Evolutionary conservation across 345 rosid species (phyloP).

Genomic region (Geranium rotundifolium): DNA sequence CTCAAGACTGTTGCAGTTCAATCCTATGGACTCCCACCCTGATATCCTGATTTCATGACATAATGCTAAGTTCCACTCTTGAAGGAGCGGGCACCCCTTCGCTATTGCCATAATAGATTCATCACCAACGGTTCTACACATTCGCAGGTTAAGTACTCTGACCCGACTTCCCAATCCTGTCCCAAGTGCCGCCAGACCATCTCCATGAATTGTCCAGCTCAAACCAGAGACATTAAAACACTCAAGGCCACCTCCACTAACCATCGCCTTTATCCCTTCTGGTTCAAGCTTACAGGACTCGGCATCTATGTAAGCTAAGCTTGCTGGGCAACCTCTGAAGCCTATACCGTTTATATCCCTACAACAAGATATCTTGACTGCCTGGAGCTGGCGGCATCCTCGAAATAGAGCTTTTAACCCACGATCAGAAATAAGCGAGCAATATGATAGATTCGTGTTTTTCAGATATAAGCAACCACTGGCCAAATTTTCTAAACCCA

Average conservation of each 20-base stretch:
- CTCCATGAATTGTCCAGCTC: slow-evolving; percentile 13
- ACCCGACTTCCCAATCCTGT: slow-evolving; percentile 42
- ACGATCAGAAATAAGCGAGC: slow-evolving; percentile 37
- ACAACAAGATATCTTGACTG: slow-evolving; percentile 49
- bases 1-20: slow-evolving; percentile 40
- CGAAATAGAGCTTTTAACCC: slow-evolving; percentile 35
- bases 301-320: slow-evolving; percentile 41
- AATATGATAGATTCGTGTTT: slow-evolving; percentile 45
- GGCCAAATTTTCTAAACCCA: slow-evolving; percentile 42
- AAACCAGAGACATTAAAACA: slow-evolving; percentile 34
- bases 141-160: slow-evolving; percentile 43
- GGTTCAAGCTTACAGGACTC: slow-evolving; percentile 43
- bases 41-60: slow-evolving; percentile 44
- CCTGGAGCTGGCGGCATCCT: slow-evolving; percentile 39
- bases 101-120: slow-evolving; percentile 56
- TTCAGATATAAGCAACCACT: slow-evolving; percentile 28
- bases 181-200: slow-evolving; percentile 37
- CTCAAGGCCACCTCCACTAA: slow-evolving; percentile 63
- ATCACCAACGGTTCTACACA: slow-evolving; percentile 54
- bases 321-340: slow-evolving; percentile 43
- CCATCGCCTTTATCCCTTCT: slow-evolving; percentile 40
- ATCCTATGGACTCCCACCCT: slow-evolving; percentile 58
- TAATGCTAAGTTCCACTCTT: slow-evolving; percentile 62
- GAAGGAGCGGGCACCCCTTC: slow-evolving; percentile 52
- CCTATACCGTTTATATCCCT: slow-evolving; percentile 39